Percentiles rank a stretch among this genome's conserved stretches.
These are phyloP conservation scores for Olyra latifolia DNA, from an alignment of 176 grass and related monocot genomes.

Conservation along the genomic window DNA sequence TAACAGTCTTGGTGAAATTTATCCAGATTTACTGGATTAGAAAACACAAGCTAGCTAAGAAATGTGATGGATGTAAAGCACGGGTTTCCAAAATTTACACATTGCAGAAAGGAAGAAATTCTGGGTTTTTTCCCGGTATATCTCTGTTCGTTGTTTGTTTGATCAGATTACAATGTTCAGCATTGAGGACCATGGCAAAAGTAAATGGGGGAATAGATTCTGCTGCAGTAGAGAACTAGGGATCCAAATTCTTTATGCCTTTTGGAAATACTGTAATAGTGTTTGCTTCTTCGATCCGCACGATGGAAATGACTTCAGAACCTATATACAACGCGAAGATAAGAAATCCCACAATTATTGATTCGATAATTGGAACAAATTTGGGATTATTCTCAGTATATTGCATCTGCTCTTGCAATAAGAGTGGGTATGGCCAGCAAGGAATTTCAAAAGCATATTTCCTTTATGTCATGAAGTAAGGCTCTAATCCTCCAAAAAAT, in stretches of 20 bases:
- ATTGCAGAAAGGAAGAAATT: background rate
- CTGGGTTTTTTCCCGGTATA: constrained; percentile 30
- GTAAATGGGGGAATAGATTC: constrained; percentile 17
- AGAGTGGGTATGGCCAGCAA: background rate
- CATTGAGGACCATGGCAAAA: constrained; percentile 1
- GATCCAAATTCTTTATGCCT: constrained; percentile 19
- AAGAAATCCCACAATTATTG: constrained; percentile 26
- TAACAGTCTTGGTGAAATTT: background rate
- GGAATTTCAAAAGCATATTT: constrained; percentile 17
- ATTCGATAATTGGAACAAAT: background rate
- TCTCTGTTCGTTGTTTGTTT: background rate
- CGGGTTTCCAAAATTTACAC: background rate
- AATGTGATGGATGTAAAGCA: background rate
- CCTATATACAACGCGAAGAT: constrained; percentile 29
- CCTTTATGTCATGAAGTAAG: background rate
- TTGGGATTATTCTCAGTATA: constrained; percentile 36
- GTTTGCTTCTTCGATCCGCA: background rate
- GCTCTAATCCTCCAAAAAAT: background rate
- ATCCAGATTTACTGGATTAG: background rate
- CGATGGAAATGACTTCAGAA: constrained; percentile 16
- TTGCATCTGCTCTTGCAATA: constrained; percentile 29
- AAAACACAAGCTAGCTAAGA: background rate
- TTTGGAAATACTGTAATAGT: background rate
- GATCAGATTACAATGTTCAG: constrained; percentile 16
- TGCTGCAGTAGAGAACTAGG: background rate